phyloP scores from a whole-genome alignment of 768 basidiomycete species.

The Leccinum arenicola region DNA sequence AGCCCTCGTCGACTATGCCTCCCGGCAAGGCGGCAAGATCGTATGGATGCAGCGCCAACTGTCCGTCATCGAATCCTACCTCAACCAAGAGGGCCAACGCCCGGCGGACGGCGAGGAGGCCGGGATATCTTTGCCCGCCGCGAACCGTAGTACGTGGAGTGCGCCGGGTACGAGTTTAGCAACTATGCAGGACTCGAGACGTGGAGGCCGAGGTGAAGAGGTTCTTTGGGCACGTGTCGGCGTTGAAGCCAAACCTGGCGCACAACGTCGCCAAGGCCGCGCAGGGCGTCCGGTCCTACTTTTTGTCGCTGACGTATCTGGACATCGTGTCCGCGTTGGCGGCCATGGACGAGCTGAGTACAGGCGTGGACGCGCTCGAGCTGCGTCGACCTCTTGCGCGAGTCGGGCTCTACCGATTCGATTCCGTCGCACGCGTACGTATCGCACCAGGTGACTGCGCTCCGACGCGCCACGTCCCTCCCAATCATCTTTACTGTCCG shows the following conservation, averaged over 20 bases:
- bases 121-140: conserved; percentile 80
- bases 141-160: conserved; percentile 46
- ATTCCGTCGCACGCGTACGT: conserved; percentile 75
- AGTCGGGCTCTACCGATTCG: conserved; percentile 42
- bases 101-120: conserved; percentile 90
- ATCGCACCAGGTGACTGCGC: conserved; percentile 70
- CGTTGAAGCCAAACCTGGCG: conserved; percentile 61
- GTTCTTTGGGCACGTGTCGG: conserved; percentile 71
- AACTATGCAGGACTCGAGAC: conserved; percentile 55
- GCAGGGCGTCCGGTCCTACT: conserved; percentile 72
- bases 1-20: conserved; percentile 63
- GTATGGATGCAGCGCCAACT: conserved; percentile 50
- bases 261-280: conserved; percentile 40
- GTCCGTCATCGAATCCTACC: conserved; percentile 77
- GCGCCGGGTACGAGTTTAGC: conserved; percentile 73
- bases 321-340: conserved; percentile 71
- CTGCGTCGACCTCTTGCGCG: conserved; percentile 87
- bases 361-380: conserved; percentile 90
- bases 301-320: conserved; percentile 90
- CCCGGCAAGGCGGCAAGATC: conserved; percentile 58
- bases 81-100: conserved; percentile 69
- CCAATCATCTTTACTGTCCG: conserved; percentile 93
- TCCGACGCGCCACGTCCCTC: conserved; percentile 73
- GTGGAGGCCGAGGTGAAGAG: too few species aligned
- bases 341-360: conserved; percentile 66